These are phyloP conservation scores for Pythium insidiosum DNA, from an alignment of 352 stramenopile genomes.

Conservation along the genomic window DNA sequence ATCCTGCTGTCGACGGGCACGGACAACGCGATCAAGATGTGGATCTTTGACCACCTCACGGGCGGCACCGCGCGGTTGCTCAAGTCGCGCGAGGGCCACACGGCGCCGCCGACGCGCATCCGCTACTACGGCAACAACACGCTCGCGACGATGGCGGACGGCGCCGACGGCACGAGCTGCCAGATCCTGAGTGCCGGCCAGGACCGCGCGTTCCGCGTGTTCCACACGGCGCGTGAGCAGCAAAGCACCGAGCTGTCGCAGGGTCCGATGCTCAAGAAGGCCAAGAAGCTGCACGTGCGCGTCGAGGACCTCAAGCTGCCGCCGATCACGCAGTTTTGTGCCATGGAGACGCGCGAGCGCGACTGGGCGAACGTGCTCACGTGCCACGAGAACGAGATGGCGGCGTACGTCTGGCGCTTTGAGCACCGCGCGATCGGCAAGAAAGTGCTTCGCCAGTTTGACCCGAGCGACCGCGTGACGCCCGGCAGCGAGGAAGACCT, in stretches of 20 bases:
- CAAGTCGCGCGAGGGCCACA: conserved; percentile 84
- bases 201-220: conserved; percentile 87
- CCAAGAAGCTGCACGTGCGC: conserved; percentile 80
- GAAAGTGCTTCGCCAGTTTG: conserved; percentile 86
- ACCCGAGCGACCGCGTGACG: conserved; percentile 59
- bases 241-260: conserved; percentile 89
- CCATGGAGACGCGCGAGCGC: conserved; percentile 82
- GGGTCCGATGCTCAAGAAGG: conserved; percentile 87
- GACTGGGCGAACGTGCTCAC: conserved; percentile 94
- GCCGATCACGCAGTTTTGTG: conserved; percentile 87
- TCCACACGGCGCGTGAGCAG: conserved; percentile 87
- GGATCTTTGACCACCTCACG: conserved; percentile 90
- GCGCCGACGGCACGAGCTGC: conserved; percentile 77
- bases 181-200: conserved; percentile 88
- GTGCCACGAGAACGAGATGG: conserved; percentile 89
- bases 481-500: conserved; percentile 50
- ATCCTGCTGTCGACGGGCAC: conserved; percentile 78
- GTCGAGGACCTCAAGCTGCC: conserved; percentile 88
- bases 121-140: conserved; percentile 90
- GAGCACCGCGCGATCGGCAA: conserved; percentile 90
- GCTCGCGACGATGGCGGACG: conserved; percentile 73
- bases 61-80: conserved; percentile 76
- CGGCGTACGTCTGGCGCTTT: conserved; percentile 94
- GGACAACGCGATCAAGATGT: conserved; percentile 92
- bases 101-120: conserved; percentile 74